Conservation (phyloP, 179 eudicot genomes). For the Silene vulgaris region DNA sequence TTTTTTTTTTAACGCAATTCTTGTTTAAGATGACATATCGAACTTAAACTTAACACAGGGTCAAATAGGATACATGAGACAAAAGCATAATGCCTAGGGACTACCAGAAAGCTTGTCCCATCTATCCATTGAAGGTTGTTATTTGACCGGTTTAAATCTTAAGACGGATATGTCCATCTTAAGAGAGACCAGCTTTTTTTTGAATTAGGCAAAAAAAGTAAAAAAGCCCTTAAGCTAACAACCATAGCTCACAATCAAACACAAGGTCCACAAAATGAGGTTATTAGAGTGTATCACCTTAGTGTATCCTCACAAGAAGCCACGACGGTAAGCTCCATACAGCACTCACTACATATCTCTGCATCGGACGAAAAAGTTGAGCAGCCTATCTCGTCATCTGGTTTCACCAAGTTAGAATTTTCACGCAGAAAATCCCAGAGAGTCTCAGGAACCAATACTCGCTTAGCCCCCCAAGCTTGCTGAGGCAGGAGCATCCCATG, state of each 20-base stretch:
- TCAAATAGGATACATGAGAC: no score
- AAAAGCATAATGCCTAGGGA: no score
- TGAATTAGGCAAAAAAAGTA: background rate
- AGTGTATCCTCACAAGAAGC: slow-evolving; percentile 61
- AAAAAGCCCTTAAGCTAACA: background rate
- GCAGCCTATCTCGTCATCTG: slow-evolving; percentile 70
- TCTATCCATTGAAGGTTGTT: no score
- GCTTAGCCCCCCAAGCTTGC: slow-evolving; percentile 77
- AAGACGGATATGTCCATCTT: background rate
- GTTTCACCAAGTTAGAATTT: slow-evolving; percentile 63
- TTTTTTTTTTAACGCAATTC: no score
- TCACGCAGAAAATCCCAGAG: slow-evolving; percentile 80
- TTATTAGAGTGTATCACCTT: slow-evolving; percentile 21
- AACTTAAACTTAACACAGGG: no score
- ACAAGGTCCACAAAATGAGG: slow-evolving; percentile 25
- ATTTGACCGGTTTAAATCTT: no score
- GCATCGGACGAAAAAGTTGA: slow-evolving; percentile 64
- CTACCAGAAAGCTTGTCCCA: no score
- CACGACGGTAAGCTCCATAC: slow-evolving; percentile 60
- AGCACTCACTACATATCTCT: slow-evolving; percentile 60
- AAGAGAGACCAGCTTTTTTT: no score
- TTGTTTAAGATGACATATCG: no score
- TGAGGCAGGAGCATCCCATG: slow-evolving; percentile 94
- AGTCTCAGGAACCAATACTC: slow-evolving; percentile 72
- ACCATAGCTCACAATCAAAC: background rate